A percentile compares a stretch with the other conserved stretches of the same genome.
Evolutionary conservation across 192 early-diverging fungal species (phyloP).

Genomic region (Linnemannia hyalina): DNA sequence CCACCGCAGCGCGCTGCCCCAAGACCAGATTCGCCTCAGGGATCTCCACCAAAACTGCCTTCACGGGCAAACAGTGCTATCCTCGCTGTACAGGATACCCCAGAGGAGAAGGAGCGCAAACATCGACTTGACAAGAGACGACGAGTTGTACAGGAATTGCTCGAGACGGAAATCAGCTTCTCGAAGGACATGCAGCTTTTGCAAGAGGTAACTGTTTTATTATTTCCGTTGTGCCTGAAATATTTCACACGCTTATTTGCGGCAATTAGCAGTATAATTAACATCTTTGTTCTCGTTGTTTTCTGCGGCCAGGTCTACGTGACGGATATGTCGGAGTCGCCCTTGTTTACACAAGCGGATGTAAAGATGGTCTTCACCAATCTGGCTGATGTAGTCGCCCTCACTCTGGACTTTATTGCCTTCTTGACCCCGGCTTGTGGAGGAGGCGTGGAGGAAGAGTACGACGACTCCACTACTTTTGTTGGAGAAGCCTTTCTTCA

Average conservation of each 20-base stretch:
- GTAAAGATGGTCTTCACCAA: slow-evolving; percentile 83
- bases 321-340: slow-evolving; percentile 63
- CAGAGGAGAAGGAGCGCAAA: slow-evolving; percentile 49
- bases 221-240: background rate
- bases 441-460: slow-evolving; percentile 23
- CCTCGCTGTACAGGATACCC: slow-evolving; percentile 23
- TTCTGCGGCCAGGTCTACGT: slow-evolving; percentile 63
- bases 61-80: slow-evolving; percentile 30
- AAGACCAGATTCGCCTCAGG: slow-evolving; percentile 37
- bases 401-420: slow-evolving; percentile 75
- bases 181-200: slow-evolving; percentile 82
- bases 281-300: background rate
- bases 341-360: slow-evolving; percentile 69
- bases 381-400: slow-evolving; percentile 78
- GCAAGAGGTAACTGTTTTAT: slow-evolving; percentile 57
- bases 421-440: slow-evolving; percentile 71
- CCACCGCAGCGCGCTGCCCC: slow-evolving; percentile 36
- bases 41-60: slow-evolving; percentile 35
- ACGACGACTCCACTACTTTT: slow-evolving; percentile 48
- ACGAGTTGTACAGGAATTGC: slow-evolving; percentile 80
- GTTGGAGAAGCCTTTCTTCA: slow-evolving; percentile 69
- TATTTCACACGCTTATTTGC: background rate
- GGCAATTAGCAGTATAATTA: background rate
- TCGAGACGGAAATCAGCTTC: slow-evolving; percentile 82
- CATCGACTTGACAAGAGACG: slow-evolving; percentile 69